Evolutionary conservation across 164 flowering plant genomes (phyloP).

Genomic region (Cinnamomum chago): DNA sequence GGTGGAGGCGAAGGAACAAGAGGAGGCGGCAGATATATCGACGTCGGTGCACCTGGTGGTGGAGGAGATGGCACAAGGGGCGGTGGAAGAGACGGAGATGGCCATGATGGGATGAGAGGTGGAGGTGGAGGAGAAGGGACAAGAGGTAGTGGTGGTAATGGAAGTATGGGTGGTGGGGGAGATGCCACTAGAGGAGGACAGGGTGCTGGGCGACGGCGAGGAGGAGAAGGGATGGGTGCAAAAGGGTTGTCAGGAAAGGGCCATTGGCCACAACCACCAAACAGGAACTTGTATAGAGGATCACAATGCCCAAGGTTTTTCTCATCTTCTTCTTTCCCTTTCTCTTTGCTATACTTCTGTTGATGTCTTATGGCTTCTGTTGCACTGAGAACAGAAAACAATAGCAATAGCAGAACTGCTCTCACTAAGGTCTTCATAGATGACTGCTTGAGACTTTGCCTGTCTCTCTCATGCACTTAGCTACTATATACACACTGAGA

Average conservation of each 20-base stretch:
- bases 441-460: too few species aligned
- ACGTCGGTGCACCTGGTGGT: neutral
- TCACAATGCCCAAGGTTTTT: neutral
- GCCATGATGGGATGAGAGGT: neutral
- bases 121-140: neutral
- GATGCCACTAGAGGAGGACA: too few species aligned
- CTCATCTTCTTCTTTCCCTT: too few species aligned
- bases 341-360: too few species aligned
- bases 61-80: neutral
- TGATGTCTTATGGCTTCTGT: too few species aligned
- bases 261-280: conserved; percentile 12
- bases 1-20: neutral
- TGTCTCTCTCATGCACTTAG: too few species aligned
- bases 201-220: neutral
- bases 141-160: neutral
- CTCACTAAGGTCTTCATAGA: too few species aligned
- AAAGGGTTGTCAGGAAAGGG: conserved; percentile 7
- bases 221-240: neutral
- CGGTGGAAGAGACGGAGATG: neutral
- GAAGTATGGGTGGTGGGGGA: conserved; percentile 1
- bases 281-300: conserved; percentile 1
- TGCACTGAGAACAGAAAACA: too few species aligned
- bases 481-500: too few species aligned
- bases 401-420: too few species aligned
- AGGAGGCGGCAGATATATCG: neutral